Evolutionary conservation across 163 green algal genomes (phyloP).

Genomic region (Smithsoniella earleae): DNA sequence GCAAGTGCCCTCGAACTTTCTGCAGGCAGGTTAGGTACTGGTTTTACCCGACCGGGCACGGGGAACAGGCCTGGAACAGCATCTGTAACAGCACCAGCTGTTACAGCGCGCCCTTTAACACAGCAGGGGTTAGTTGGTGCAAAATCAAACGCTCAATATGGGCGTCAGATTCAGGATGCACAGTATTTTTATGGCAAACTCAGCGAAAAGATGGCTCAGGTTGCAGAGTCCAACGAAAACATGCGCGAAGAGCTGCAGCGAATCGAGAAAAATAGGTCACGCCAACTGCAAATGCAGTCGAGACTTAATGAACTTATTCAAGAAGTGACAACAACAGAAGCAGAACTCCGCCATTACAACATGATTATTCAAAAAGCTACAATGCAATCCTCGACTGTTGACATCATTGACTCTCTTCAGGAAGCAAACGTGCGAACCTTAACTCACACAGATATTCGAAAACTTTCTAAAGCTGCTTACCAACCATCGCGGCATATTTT

Average conservation of each 20-base stretch:
- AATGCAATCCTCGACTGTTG: constrained; percentile 1
- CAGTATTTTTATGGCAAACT: constrained; percentile 20
- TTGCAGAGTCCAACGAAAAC: constrained; percentile 14
- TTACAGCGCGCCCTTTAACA: background rate
- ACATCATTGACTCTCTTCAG: background rate
- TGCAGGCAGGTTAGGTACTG: constrained; percentile 11
- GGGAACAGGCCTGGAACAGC: constrained; percentile 3
- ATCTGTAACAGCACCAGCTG: background rate
- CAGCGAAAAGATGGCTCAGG: constrained; percentile 23
- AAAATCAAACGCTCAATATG: background rate
- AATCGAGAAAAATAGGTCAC: constrained; percentile 22
- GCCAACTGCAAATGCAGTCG: background rate
- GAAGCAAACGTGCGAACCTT: background rate
- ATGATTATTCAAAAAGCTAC: background rate
- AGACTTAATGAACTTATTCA: constrained; percentile 8
- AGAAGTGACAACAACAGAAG: constrained; percentile 21
- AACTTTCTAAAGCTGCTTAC: no score
- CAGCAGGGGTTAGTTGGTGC: constrained; percentile 27
- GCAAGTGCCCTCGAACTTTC: no score
- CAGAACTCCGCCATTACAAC: constrained; percentile 5
- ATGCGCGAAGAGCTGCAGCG: background rate
- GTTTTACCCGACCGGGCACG: background rate
- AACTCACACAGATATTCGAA: background rate
- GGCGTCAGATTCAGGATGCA: constrained; percentile 29
- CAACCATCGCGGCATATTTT: no score